A percentile compares a stretch with the other conserved stretches of the same genome.
Conservation (phyloP, 78 protist species). For the Pigoraptor vietnamica region DNA sequence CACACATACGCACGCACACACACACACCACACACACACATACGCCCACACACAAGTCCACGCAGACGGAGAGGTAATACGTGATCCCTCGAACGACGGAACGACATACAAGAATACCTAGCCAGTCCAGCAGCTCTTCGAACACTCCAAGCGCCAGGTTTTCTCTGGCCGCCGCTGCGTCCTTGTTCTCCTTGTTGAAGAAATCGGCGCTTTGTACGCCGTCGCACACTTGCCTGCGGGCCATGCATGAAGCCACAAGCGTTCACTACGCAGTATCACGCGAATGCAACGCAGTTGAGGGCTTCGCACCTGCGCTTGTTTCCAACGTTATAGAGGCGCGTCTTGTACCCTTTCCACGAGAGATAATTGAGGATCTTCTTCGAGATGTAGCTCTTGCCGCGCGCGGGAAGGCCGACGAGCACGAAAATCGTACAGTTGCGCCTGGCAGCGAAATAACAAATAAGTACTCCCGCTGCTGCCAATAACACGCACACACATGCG, state of each 20-base stretch:
- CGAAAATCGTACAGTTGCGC: too few relatives aligned
- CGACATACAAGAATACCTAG: too few relatives aligned
- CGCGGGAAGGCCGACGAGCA: slow-evolving; percentile 67
- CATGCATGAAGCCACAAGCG: too few relatives aligned
- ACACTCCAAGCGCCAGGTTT: slow-evolving; percentile 5
- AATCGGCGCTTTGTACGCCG: not conserved
- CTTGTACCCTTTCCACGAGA: slow-evolving; percentile 23
- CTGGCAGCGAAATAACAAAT: too few relatives aligned
- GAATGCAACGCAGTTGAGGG: not conserved
- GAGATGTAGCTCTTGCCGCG: slow-evolving; percentile 58
- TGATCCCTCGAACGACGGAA: too few relatives aligned
- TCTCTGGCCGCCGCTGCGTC: slow-evolving; percentile 11
- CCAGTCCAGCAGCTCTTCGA: slow-evolving; percentile 19
- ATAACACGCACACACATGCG: too few relatives aligned
- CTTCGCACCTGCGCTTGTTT: not conserved
- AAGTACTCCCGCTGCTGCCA: too few relatives aligned
- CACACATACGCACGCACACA: too few relatives aligned
- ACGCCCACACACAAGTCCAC: too few relatives aligned
- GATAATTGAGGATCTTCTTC: slow-evolving; percentile 5
- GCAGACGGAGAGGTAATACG: too few relatives aligned
- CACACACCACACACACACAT: too few relatives aligned
- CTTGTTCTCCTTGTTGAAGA: slow-evolving; percentile 24
- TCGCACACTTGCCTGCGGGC: not conserved
- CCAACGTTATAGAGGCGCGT: slow-evolving; percentile 44
- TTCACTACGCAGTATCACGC: too few relatives aligned